These are phyloP conservation scores for Vigna trinervia DNA, from an alignment of 306 rosid genomes.

Conservation along the genomic window DNA sequence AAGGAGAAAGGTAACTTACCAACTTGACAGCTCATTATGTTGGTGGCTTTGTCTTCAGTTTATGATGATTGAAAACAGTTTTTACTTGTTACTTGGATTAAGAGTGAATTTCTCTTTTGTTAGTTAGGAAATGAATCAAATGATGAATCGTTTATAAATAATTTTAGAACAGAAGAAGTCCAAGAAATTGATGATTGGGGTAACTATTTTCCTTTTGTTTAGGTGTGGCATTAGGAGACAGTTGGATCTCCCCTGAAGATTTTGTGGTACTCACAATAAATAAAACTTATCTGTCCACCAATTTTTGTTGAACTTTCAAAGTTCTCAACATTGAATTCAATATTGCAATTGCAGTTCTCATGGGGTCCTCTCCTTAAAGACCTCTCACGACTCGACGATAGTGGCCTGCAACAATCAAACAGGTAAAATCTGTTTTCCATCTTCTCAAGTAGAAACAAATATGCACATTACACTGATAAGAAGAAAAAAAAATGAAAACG, in stretches of 20 bases:
- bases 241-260: slow-evolving; percentile 99
- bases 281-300: neutral
- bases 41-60: slow-evolving; percentile 5
- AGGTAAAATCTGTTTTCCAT: slow-evolving; percentile 49
- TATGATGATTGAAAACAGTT: neutral
- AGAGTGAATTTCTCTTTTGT: neutral
- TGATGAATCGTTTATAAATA: neutral
- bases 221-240: slow-evolving; percentile 95
- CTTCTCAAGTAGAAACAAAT: slow-evolving; percentile 17
- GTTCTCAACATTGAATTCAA: neutral
- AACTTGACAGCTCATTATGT: too few relatives aligned
- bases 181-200: slow-evolving; percentile 15
- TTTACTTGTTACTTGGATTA: neutral
- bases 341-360: slow-evolving; percentile 65
- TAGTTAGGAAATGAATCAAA: slow-evolving; percentile 11
- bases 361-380: slow-evolving; percentile 99
- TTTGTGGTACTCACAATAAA: slow-evolving; percentile 61
- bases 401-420: slow-evolving; percentile 64
- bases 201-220: slow-evolving; percentile 25
- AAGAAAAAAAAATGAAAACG: neutral
- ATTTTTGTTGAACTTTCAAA: slow-evolving; percentile 21
- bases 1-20: neutral
- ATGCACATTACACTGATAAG: neutral
- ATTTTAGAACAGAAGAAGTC: neutral
- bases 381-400: slow-evolving; percentile 73